phyloP scores from a whole-genome alignment of 1,139 yeast genomes.

The Geotrichum histeridarum region DNA sequence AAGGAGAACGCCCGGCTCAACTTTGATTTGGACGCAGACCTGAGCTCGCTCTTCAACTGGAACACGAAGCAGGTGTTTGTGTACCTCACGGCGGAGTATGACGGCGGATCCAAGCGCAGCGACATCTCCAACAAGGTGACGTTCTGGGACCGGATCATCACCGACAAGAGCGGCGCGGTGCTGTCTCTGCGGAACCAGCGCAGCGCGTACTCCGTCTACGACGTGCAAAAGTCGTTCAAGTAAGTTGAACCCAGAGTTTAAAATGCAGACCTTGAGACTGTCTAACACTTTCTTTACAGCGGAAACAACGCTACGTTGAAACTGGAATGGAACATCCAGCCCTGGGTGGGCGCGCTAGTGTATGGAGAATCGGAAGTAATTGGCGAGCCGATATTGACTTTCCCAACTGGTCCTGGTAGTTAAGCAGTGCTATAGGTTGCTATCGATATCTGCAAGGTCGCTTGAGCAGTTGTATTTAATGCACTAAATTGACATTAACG shows the following conservation, averaged over 20 bases:
- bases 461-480: background rate
- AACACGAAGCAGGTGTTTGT: constrained; percentile 92
- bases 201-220: constrained; percentile 86
- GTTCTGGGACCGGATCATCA: constrained; percentile 85
- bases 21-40: constrained; percentile 66
- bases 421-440: background rate
- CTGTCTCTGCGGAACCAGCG: constrained; percentile 50
- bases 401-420: constrained; percentile 7
- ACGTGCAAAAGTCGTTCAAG: constrained; percentile 61
- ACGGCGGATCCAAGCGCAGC: constrained; percentile 43
- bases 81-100: constrained; percentile 83
- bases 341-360: constrained; percentile 73
- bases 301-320: constrained; percentile 64
- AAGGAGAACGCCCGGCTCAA: constrained; percentile 72
- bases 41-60: constrained; percentile 85
- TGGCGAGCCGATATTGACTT: constrained; percentile 24
- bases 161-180: constrained; percentile 52
- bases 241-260: constrained; percentile 5
- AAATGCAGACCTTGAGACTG: background rate
- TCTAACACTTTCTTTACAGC: background rate
- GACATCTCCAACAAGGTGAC: constrained; percentile 57
- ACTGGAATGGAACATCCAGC: constrained; percentile 90
- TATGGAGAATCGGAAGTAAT: constrained; percentile 57
- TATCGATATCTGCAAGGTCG: no score
- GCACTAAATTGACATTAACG: background rate